phyloP scores from a whole-genome alignment of 179 eudicot genomes.

The Actinidia arguta region DNA sequence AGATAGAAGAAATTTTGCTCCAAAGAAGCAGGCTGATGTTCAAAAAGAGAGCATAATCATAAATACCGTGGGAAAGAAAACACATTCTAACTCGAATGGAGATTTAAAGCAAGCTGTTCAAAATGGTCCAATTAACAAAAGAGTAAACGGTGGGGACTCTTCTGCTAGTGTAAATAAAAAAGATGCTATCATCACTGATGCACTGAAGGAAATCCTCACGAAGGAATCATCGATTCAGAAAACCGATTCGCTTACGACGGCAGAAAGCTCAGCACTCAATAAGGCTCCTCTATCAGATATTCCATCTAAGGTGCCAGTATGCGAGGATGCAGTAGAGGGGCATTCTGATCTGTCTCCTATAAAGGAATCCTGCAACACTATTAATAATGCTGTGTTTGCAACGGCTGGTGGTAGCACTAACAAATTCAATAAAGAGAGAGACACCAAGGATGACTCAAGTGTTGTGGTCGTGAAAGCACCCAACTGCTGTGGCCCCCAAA shows the following conservation, averaged over 20 bases:
- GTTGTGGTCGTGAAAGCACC: slow-evolving; percentile 18
- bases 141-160: slow-evolving; percentile 26
- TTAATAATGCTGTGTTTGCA: background rate
- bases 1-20: slow-evolving; percentile 50
- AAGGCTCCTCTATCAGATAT: slow-evolving; percentile 19
- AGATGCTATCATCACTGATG: slow-evolving; percentile 16
- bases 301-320: background rate
- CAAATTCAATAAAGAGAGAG: slow-evolving; percentile 5
- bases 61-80: slow-evolving; percentile 42
- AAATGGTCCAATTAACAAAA: slow-evolving; percentile 35
- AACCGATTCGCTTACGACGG: slow-evolving; percentile 20
- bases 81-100: slow-evolving; percentile 31
- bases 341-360: background rate
- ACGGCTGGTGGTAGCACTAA: slow-evolving; percentile 9
- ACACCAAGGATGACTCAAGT: slow-evolving; percentile 16
- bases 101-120: slow-evolving; percentile 34
- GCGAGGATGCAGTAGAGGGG: background rate
- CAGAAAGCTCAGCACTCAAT: slow-evolving; percentile 22
- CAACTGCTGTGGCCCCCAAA: background rate
- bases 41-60: slow-evolving; percentile 50
- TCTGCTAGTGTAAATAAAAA: slow-evolving; percentile 34
- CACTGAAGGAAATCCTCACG: slow-evolving; percentile 23
- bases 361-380: background rate
- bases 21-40: slow-evolving; percentile 56
- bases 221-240: slow-evolving; percentile 33